A percentile compares a stretch with the other conserved stretches of the same genome.
phyloP scores from a whole-genome alignment of 495 filamentous ascomycete species.

The Tuber indicum region DNA sequence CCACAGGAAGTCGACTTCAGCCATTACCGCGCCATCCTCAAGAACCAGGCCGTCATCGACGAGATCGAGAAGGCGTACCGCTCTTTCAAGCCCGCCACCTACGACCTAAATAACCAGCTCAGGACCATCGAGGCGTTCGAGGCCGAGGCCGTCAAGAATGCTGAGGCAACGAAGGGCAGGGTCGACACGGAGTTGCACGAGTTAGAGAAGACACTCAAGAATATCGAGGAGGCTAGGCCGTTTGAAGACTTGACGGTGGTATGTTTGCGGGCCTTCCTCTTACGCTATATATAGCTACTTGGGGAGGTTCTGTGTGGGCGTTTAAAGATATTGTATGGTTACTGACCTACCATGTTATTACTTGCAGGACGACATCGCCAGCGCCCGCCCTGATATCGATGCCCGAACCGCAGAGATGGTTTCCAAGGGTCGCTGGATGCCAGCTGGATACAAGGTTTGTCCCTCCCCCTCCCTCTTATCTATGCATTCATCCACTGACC shows the following conservation, averaged over 20 bases:
- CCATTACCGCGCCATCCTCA: conserved; percentile 82
- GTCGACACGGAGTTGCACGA: conserved; percentile 89
- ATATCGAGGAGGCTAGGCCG: conserved; percentile 91
- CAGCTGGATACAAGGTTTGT: conserved; percentile 95
- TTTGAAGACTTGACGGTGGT: conserved; percentile 98
- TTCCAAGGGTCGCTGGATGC: conserved; percentile 92
- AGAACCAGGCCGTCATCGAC: conserved; percentile 88
- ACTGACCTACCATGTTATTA: conserved; percentile 18
- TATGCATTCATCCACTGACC: conserved; percentile 1
- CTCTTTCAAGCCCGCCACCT: conserved; percentile 79
- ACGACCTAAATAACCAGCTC: conserved; percentile 84
- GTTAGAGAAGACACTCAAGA: conserved; percentile 85
- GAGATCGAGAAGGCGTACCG: conserved; percentile 93
- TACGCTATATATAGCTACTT: neutral
- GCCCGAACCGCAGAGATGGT: conserved; percentile 86
- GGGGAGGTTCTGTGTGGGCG: neutral
- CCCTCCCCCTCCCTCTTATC: neutral
- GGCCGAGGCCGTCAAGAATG: conserved; percentile 92
- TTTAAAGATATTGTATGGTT: conserved; percentile 5
- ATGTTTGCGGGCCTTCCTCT: conserved; percentile 47
- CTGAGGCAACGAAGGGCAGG: conserved; percentile 87
- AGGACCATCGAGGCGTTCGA: conserved; percentile 98
- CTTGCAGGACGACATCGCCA: conserved; percentile 83
- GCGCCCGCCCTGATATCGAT: conserved; percentile 90
- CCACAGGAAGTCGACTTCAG: conserved; percentile 83